A percentile compares a stretch with the other conserved stretches of the same genome.
phyloP scores from a whole-genome alignment of 2,329 filamentous ascomycete species.

The Arthroderma sp. region DNA sequence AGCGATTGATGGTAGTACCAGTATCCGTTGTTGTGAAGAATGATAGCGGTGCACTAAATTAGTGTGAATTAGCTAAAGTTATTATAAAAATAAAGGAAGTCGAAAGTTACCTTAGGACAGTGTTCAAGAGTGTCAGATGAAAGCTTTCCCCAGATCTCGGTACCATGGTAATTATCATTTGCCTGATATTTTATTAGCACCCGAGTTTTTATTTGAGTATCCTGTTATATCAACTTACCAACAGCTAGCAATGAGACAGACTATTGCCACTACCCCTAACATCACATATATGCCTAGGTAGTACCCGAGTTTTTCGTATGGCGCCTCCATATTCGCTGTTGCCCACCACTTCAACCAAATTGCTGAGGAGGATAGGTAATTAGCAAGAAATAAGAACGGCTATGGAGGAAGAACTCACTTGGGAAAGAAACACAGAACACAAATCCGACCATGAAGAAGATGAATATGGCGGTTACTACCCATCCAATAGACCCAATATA shows the following conservation, averaged over 20 bases:
- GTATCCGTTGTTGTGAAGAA: slow-evolving; percentile 31
- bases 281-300: slow-evolving; percentile 29
- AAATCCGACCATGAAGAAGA: slow-evolving; percentile 25
- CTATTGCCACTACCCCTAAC: slow-evolving; percentile 25
- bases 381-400: background rate
- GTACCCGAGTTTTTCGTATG: slow-evolving; percentile 22
- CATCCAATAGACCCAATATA: slow-evolving; percentile 28
- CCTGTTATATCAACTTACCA: slow-evolving; percentile 17
- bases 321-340: slow-evolving; percentile 22
- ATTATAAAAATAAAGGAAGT: too few species aligned
- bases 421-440: slow-evolving; percentile 31
- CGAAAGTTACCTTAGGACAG: slow-evolving; percentile 30
- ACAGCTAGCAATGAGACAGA: slow-evolving; percentile 24
- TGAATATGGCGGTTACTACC: slow-evolving; percentile 22
- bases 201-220: background rate
- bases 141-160: slow-evolving; percentile 39
- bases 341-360: slow-evolving; percentile 34
- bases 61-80: too few species aligned
- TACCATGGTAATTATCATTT: slow-evolving; percentile 42
- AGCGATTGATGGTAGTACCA: slow-evolving; percentile 31
- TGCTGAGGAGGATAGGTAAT: slow-evolving; percentile 10
- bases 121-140: slow-evolving; percentile 35
- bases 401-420: slow-evolving; percentile 14
- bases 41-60: slow-evolving; percentile 25
- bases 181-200: slow-evolving; percentile 17